Conservation (phyloP, 495 filamentous ascomycete species). For the Gamarada debralockiae region DNA sequence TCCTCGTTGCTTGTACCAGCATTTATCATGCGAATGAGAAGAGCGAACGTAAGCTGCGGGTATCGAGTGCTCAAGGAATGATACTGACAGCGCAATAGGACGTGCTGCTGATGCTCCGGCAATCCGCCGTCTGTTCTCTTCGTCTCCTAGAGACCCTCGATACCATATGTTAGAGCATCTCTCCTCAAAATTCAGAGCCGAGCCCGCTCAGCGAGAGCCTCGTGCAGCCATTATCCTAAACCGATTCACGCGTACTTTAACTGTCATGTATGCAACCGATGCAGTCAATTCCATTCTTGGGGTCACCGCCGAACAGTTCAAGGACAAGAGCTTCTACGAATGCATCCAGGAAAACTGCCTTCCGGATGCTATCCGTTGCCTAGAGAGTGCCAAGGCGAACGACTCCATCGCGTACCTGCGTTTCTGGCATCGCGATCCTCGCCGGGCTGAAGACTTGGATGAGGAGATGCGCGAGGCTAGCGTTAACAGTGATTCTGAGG, state of each 20-base stretch:
- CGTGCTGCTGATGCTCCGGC: conserved; percentile 76
- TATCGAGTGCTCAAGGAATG: not conserved
- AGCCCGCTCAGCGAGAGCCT: conserved; percentile 63
- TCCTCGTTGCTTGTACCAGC: conserved; percentile 80
- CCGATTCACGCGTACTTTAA: conserved; percentile 76
- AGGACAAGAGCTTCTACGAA: conserved; percentile 74
- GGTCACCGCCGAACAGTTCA: conserved; percentile 57
- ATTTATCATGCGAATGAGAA: conserved; percentile 66
- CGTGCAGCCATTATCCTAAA: conserved; percentile 85
- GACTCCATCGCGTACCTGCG: conserved; percentile 90
- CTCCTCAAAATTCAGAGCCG: conserved; percentile 74
- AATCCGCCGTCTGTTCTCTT: conserved; percentile 74
- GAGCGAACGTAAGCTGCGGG: conserved; percentile 65
- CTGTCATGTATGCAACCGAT: conserved; percentile 83
- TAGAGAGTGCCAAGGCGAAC: conserved; percentile 87
- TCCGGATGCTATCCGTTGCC: conserved; percentile 66
- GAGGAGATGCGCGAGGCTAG: conserved; percentile 24
- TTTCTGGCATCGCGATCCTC: conserved; percentile 82
- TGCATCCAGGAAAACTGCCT: conserved; percentile 76
- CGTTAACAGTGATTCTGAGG: conserved; percentile 25
- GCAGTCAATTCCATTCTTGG: conserved; percentile 71
- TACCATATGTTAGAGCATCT: conserved; percentile 89
- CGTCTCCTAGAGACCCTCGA: conserved; percentile 77
- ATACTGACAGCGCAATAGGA: conserved; percentile 42
- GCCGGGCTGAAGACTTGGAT: conserved; percentile 33